Evolutionary conservation across 2,329 filamentous ascomycete species (phyloP).

Genomic region (Pseudocercospora fijiensis): DNA sequence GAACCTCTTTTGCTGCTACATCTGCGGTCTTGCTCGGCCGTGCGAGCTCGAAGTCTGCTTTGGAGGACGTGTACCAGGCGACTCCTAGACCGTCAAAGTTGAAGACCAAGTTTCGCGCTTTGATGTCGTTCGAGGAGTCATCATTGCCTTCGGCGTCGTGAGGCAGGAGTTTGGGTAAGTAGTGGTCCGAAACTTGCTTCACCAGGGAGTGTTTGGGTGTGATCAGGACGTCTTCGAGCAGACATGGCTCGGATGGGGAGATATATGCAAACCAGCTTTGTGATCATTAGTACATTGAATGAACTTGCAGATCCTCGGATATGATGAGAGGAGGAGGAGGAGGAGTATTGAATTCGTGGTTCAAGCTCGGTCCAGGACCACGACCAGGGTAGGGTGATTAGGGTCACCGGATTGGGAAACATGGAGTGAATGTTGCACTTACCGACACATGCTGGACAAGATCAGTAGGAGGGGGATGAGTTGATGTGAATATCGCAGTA

Average conservation of each 20-base stretch:
- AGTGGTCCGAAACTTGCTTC: constrained; percentile 54
- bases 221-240: constrained; percentile 57
- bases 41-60: constrained; percentile 43
- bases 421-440: constrained; percentile 16
- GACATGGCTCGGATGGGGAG: constrained; percentile 53
- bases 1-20: constrained; percentile 34
- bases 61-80: constrained; percentile 53
- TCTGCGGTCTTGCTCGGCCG: constrained; percentile 30
- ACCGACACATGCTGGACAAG: constrained; percentile 36
- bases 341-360: not conserved
- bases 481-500: not conserved
- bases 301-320: no score
- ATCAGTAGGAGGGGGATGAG: not conserved
- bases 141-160: constrained; percentile 46
- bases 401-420: not conserved
- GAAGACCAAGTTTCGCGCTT: constrained; percentile 53
- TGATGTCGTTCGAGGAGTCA: constrained; percentile 47
- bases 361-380: not conserved
- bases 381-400: not conserved
- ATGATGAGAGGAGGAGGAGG: not conserved
- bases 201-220: constrained; percentile 45
- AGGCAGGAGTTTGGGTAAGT: constrained; percentile 54
- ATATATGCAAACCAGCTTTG: constrained; percentile 59
- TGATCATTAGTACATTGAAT: not conserved
- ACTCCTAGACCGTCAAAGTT: constrained; percentile 59